Evolutionary conservation across 1,284 basidiomycete genomes (phyloP).

Genomic region (Leccinum pallidistipes): DNA sequence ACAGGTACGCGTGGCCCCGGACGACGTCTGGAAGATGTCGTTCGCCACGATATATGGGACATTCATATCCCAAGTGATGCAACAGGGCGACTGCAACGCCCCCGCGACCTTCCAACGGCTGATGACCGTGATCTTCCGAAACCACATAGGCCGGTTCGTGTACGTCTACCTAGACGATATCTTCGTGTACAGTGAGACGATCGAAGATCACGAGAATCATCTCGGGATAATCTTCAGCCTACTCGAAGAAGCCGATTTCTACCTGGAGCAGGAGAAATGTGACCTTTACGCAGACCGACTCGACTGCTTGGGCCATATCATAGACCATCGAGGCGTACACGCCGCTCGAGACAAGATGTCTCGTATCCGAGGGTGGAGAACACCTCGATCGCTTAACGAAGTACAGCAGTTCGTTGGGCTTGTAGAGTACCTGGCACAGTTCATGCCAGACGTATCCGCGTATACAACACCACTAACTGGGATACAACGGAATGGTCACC

Average conservation of each 20-base stretch:
- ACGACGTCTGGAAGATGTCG: conserved; percentile 16
- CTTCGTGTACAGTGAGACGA: not conserved
- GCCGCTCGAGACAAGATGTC: conserved; percentile 22
- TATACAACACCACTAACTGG: too few relatives aligned
- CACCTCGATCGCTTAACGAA: not conserved
- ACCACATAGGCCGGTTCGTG: conserved; percentile 30
- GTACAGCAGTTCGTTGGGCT: too few relatives aligned
- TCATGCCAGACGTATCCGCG: too few relatives aligned
- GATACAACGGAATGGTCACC: too few relatives aligned
- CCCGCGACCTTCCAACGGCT: conserved; percentile 36
- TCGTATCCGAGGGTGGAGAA: not conserved
- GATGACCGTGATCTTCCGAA: conserved; percentile 35
- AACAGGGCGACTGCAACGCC: conserved; percentile 37
- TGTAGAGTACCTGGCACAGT: too few relatives aligned
- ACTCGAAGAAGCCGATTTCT: conserved; percentile 28
- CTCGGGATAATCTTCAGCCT: conserved; percentile 25
- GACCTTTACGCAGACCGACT: not conserved
- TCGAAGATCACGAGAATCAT: conserved; percentile 13
- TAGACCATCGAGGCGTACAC: conserved; percentile 32
- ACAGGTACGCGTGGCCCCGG: conserved; percentile 28
- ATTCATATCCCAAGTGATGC: conserved; percentile 31
- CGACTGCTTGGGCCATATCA: conserved; percentile 30
- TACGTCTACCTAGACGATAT: conserved; percentile 1
- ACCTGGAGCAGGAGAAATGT: conserved; percentile 12
- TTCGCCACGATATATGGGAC: conserved; percentile 17